Conservation (phyloP, 2,329 filamentous ascomycete genomes). For the Fonsecaea multimorphosa region DNA sequence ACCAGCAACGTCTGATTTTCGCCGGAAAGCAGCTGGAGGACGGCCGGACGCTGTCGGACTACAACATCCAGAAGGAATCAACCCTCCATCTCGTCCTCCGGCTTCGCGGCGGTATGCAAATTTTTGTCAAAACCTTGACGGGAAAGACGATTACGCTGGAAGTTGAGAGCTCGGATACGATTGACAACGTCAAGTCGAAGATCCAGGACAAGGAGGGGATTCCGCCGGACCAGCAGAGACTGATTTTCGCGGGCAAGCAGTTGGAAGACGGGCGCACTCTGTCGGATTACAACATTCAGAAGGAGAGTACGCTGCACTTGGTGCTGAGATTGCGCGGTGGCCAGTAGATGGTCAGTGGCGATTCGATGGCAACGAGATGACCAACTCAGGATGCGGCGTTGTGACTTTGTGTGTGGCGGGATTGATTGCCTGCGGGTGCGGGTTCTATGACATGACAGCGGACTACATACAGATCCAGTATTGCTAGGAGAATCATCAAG, state of each 20-base stretch:
- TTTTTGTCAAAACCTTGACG: constrained; percentile 83
- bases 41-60: constrained; percentile 86
- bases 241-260: constrained; percentile 75
- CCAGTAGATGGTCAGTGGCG: constrained; percentile 32
- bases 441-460: constrained; percentile 2
- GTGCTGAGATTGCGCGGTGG: constrained; percentile 66
- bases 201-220: constrained; percentile 84
- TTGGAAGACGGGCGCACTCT: constrained; percentile 58
- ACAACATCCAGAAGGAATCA: constrained; percentile 95
- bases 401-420: constrained; percentile 5
- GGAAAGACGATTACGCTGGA: constrained; percentile 74
- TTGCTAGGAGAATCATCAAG: constrained; percentile 12
- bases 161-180: constrained; percentile 71
- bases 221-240: constrained; percentile 71
- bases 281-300: constrained; percentile 63
- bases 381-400: constrained; percentile 19
- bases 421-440: neutral
- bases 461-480: constrained; percentile 17
- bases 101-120: constrained; percentile 82
- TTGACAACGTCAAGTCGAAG: constrained; percentile 73
- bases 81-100: constrained; percentile 81
- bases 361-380: constrained; percentile 8
- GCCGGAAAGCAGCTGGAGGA: constrained; percentile 94
- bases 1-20: constrained; percentile 93
- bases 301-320: constrained; percentile 69